Conservation (phyloP, 371 early-diverging fungal genomes). For the Sporodiniella umbellata region DNA sequence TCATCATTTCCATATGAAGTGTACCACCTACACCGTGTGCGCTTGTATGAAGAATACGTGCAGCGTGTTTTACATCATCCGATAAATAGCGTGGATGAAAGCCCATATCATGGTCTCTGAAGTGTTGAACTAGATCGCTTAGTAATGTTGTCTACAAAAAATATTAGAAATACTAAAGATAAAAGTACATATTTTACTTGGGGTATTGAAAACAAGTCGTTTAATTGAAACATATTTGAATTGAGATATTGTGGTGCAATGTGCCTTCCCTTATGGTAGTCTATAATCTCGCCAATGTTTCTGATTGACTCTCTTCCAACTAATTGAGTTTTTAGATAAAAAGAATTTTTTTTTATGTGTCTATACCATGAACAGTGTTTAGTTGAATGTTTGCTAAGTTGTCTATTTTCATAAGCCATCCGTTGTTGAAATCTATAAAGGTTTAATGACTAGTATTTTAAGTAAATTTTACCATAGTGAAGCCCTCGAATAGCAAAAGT, state of each 20-base stretch:
- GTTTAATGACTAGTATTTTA: neutral
- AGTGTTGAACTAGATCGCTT: constrained; percentile 62
- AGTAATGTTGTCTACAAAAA: constrained; percentile 38
- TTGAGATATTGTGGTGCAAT: constrained; percentile 53
- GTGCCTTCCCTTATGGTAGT: constrained; percentile 57
- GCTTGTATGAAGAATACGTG: constrained; percentile 52
- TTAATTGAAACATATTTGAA: constrained; percentile 58
- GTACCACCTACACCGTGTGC: constrained; percentile 49
- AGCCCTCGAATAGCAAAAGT: constrained; percentile 65
- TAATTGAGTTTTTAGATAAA: neutral
- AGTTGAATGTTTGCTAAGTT: constrained; percentile 62
- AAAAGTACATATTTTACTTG: constrained; percentile 32
- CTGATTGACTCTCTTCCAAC: constrained; percentile 52
- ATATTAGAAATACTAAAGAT: neutral
- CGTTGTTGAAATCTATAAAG: constrained; percentile 50
- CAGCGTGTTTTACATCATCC: constrained; percentile 57
- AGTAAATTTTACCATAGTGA: constrained; percentile 43
- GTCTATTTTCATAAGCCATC: constrained; percentile 70
- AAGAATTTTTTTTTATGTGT: neutral
- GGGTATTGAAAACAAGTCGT: constrained; percentile 61
- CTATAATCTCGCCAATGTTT: constrained; percentile 45
- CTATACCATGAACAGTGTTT: constrained; percentile 58
- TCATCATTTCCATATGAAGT: constrained; percentile 48
- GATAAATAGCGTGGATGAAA: constrained; percentile 67
- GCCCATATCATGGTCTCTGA: constrained; percentile 49